Conservation (phyloP, 768 basidiomycete species). For the Lentinula boryana region DNA sequence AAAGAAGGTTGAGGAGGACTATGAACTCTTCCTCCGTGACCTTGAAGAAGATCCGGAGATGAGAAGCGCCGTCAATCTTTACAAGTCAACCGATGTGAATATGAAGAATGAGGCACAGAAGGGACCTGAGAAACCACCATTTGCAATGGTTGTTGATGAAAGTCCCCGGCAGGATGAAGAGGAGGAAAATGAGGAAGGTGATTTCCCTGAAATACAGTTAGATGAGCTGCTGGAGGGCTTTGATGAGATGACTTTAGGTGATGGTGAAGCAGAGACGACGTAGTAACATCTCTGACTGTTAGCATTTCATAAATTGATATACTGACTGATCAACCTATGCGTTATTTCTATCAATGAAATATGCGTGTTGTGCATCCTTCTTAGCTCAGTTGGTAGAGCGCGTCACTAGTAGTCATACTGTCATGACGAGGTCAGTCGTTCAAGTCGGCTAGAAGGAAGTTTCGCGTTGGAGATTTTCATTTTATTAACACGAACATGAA, state of each 20-base stretch:
- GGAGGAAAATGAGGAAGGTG: slow-evolving; percentile 46
- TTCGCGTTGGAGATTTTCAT: background rate
- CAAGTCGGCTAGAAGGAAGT: background rate
- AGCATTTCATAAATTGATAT: no score
- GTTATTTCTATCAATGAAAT: no score
- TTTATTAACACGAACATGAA: background rate
- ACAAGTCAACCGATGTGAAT: slow-evolving; percentile 56
- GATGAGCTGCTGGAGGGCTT: slow-evolving; percentile 89
- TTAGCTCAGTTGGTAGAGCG: slow-evolving; percentile 15
- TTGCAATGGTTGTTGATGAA: slow-evolving; percentile 68
- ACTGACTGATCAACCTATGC: no score
- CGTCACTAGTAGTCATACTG: slow-evolving; percentile 8
- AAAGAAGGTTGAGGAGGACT: slow-evolving; percentile 93
- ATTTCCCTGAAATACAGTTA: slow-evolving; percentile 84
- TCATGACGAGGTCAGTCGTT: background rate
- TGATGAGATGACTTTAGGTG: slow-evolving; percentile 80
- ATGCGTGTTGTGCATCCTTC: no score
- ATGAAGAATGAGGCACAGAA: slow-evolving; percentile 33
- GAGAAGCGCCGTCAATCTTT: slow-evolving; percentile 80
- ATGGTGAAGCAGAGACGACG: slow-evolving; percentile 19
- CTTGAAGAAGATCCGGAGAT: slow-evolving; percentile 94
- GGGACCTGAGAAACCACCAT: slow-evolving; percentile 41
- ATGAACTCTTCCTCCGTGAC: slow-evolving; percentile 91
- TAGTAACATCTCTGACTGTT: background rate
- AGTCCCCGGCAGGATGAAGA: slow-evolving; percentile 20